A percentile compares a stretch with the other conserved stretches of the same genome.
Evolutionary conservation across 352 stramenopile genomes (phyloP).

Genomic region (Aphanomyces euteiches): DNA sequence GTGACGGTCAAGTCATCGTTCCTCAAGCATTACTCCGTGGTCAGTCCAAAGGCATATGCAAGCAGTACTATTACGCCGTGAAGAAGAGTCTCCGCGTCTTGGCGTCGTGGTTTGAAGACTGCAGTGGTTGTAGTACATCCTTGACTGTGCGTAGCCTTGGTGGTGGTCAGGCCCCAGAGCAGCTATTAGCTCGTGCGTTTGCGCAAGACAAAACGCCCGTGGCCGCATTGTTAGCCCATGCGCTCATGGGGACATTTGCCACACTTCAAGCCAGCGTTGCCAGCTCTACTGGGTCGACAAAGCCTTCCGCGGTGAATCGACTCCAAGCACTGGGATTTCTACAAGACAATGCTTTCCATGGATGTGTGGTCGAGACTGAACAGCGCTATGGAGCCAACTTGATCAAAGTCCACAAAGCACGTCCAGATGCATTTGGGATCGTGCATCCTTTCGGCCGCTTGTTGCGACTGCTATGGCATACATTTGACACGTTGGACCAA

Average conservation of each 20-base stretch:
- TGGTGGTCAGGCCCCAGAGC: constrained; percentile 11
- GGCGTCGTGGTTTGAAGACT: constrained; percentile 34
- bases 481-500: constrained; percentile 54
- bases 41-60: constrained; percentile 56
- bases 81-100: constrained; percentile 60
- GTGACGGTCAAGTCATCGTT: constrained; percentile 16
- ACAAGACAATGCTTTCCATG: neutral
- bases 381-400: neutral
- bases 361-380: neutral
- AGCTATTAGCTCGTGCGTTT: neutral
- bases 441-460: constrained; percentile 54
- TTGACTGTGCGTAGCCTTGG: neutral
- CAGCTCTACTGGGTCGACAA: neutral
- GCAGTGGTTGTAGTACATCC: neutral
- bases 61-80: constrained; percentile 56
- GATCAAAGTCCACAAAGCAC: constrained; percentile 11
- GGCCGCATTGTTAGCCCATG: neutral
- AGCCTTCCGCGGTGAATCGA: neutral
- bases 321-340: neutral
- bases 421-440: constrained; percentile 39
- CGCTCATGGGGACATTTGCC: neutral
- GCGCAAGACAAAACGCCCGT: neutral
- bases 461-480: constrained; percentile 45
- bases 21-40: constrained; percentile 59
- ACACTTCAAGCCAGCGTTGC: neutral